A percentile compares a stretch with the other conserved stretches of the same genome.
Conservation (phyloP, 495 filamentous ascomycete genomes). For the Tuber umbilicatum region DNA sequence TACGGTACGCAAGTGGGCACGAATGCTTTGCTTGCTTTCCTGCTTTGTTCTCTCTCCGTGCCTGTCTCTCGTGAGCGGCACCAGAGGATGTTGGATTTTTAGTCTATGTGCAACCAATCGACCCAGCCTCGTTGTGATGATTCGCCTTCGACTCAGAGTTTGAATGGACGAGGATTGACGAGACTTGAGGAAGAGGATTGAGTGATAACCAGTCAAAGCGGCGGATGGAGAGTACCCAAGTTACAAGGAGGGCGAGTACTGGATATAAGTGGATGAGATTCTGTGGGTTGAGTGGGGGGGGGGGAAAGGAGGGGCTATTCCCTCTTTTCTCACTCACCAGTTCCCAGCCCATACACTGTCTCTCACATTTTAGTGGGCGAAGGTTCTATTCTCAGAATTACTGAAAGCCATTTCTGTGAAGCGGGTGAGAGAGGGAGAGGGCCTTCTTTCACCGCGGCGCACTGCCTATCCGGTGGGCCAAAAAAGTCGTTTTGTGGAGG, state of each 20-base stretch:
- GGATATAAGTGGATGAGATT: neutral
- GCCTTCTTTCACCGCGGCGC: neutral
- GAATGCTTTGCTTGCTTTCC: neutral
- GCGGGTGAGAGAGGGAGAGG: neutral
- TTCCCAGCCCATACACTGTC: neutral
- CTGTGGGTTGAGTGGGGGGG: neutral
- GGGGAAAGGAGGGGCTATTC: neutral
- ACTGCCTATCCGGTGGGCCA: neutral
- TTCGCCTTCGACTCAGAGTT: neutral
- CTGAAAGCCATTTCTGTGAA: neutral
- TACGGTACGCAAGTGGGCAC: neutral
- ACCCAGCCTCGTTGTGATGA: neutral
- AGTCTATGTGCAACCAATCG: neutral
- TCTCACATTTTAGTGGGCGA: neutral
- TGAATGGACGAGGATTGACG: neutral
- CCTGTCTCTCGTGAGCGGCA: neutral
- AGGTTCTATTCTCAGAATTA: slow-evolving; percentile 3
- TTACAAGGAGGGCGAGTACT: neutral
- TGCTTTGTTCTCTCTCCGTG: neutral
- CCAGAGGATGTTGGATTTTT: neutral
- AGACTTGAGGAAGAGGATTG: neutral
- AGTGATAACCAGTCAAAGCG: neutral
- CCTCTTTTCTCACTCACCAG: neutral
- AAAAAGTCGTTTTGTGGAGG: neutral
- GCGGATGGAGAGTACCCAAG: neutral